Base-by-base conservation (phyloP, 805 yeast species). In the Cyberlindnera mycetangii region DNA sequence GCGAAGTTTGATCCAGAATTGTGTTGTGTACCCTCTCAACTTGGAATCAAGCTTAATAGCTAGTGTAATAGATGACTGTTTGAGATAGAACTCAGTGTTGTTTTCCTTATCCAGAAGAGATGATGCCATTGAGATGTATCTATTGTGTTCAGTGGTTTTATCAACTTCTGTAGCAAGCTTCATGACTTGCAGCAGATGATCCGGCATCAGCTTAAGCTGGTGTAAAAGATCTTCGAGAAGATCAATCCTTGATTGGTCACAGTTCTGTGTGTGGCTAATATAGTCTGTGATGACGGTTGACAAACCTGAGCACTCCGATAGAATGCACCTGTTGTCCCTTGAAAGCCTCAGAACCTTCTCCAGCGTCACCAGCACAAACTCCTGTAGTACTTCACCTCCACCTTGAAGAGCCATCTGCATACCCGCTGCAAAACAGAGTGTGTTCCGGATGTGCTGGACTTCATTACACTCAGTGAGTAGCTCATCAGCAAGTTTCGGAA, bases 1-100 rank as follows among this genome's bases (percentile, higher is more conserved):
- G 41, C 60, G 60, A 18, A 67, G 48, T 24, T 57, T 60, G 2
- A 67, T 25, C 60, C 62, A 62, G 12, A 56, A 42, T 22, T 61
- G 66, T 2, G 59, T 32, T 0, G 71, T 55, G 18, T 59, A 49
- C 10, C 52, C 49, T 12, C 44, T 28, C 0, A 32, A 20, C 0
- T 12, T 11, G 1, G 37, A 17, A 4, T 39, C 39, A 2, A 45
- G 16, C 0, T 40, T 15, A 4, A 48, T 18, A 1, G 50, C 43
- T 6, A 60, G 47, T 10, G 49, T 33, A 4, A 60, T 34, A 17
- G 61, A 58, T 5, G 62, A 44, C 36, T 64, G 60, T 15, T 61
- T 61, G 37, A 68, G 58, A 18, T 52, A 59, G 37, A 68, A 44
- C 38, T 52, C 60, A 11, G 58, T 55, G 14, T 34, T 39, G 24